Evolutionary conservation across 441 rosid species (phyloP).

Genomic region (Croton laevigatus): DNA sequence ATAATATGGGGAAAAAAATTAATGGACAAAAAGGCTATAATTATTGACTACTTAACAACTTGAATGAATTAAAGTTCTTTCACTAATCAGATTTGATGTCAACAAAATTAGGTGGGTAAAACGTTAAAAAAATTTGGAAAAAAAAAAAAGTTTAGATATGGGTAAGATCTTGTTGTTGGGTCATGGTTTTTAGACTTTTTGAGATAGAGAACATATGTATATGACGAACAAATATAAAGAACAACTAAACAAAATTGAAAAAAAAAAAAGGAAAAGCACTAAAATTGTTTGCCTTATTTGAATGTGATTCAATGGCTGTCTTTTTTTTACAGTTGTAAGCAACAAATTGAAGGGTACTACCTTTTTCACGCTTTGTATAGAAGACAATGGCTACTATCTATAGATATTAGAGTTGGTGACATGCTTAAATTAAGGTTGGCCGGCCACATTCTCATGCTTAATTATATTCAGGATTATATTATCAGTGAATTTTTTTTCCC

Average conservation of each 20-base stretch:
- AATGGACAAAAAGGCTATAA: background rate
- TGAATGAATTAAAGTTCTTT: background rate
- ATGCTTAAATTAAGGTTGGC: background rate
- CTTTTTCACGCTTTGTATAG: background rate
- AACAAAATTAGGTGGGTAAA: conserved; percentile 10
- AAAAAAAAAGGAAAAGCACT: background rate
- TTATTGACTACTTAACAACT: background rate
- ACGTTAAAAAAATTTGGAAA: background rate
- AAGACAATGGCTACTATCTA: conserved; percentile 15
- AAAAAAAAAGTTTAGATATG: background rate
- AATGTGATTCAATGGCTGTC: background rate
- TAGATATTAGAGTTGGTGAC: background rate
- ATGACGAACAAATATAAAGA: background rate
- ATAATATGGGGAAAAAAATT: background rate
- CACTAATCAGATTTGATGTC: background rate
- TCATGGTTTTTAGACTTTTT: background rate
- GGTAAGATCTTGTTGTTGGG: background rate
- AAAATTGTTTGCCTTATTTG: background rate
- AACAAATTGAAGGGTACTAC: background rate
- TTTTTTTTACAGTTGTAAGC: conserved; percentile 14
- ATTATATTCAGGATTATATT: background rate
- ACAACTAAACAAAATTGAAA: too few species aligned
- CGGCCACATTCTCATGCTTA: background rate
- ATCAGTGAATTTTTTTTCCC: too few species aligned
- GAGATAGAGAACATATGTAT: background rate